Evolutionary conservation across 2,329 filamentous ascomycete genomes (phyloP), one percentile per base, ranked within the genome.

Genomic region (Calonectria henricotiae): DNA sequence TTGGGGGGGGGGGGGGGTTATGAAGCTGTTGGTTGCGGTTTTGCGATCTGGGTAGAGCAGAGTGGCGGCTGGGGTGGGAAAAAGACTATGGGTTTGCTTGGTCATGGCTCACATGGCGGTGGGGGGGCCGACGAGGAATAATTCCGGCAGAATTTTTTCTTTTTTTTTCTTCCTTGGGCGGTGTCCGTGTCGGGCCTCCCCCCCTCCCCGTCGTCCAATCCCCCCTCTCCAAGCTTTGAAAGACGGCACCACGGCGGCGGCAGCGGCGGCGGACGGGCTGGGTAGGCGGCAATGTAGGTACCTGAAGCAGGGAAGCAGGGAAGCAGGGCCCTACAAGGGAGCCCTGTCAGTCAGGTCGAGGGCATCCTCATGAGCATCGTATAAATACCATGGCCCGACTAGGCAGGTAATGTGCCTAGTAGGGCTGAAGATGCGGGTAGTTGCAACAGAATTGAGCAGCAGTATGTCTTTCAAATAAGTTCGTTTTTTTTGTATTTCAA

Each of bases 61-160:
- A n/a, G n/a, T 30, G 27, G 27, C 27, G 27, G 35, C 35, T 4
- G 35, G 35, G 35, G 35, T n/a, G 35, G 35, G 9, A 37, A 37
- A 37, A 13, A 37, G 27, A 30, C 4, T 30, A 37, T 37, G 23
- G 43, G 9, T 39, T 47, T 71, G 68, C 68, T 77, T 75, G 73
- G 71, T 71, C 70, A 74, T 74, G 70, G 58, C 15, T 47, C 35
- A 9, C 27, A 71, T 67, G 73, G 74, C 75, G 72, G 74, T 76
- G 68, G 70, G 60, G 27, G 4, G 27, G 27, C 27, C 27, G 4
- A 30, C 35, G 55, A 68, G 39, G 71, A 72, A 72, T 77, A 75
- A 71, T 67, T 69, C 74, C 73, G 76, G 76, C 76, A 78, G 71
- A 76, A 77, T 76, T 73, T 6, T 46, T 58, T 58, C 39, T 39